Percentiles rank a stretch among this genome's conserved stretches.
Conservation (phyloP, 441 rosid species). For the Erysimum cheiri region DNA sequence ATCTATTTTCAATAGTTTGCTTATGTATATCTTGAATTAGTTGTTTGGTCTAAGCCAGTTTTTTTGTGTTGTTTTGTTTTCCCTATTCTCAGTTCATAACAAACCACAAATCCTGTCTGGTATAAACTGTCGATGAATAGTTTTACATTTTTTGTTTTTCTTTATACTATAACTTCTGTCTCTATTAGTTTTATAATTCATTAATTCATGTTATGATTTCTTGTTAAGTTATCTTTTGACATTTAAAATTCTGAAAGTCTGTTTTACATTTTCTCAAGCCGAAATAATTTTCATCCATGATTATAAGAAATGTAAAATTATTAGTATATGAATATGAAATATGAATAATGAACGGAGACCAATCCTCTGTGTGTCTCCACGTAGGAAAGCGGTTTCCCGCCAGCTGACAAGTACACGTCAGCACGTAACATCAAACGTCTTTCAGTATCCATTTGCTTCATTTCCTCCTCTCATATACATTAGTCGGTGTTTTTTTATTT, state of each 20-base stretch:
- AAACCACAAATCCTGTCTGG: background rate
- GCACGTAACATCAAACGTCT: slow-evolving; percentile 50
- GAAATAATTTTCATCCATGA: background rate
- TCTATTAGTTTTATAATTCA: background rate
- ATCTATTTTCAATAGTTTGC: background rate
- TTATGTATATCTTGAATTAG: background rate
- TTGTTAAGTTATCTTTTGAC: background rate
- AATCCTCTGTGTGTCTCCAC: slow-evolving; percentile 39
- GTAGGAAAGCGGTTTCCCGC: slow-evolving; percentile 57
- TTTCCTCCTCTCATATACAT: slow-evolving; percentile 4
- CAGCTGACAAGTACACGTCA: slow-evolving; percentile 60
- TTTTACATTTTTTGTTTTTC: background rate
- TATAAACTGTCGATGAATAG: background rate
- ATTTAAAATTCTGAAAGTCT: background rate
- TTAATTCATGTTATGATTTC: background rate
- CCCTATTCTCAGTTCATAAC: background rate
- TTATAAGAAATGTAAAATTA: slow-evolving; percentile 15
- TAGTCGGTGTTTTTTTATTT: slow-evolving; percentile 27
- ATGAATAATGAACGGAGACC: slow-evolving; percentile 28
- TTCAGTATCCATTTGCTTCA: slow-evolving; percentile 40
- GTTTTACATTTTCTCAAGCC: background rate
- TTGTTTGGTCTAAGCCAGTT: background rate
- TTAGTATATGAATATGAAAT: background rate
- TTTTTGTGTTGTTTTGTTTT: background rate
- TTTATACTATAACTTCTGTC: background rate